A percentile compares a stretch with the other conserved stretches of the same genome.
Conservation (phyloP, 208 protist species). For the Trypanosoma conorhini region DNA sequence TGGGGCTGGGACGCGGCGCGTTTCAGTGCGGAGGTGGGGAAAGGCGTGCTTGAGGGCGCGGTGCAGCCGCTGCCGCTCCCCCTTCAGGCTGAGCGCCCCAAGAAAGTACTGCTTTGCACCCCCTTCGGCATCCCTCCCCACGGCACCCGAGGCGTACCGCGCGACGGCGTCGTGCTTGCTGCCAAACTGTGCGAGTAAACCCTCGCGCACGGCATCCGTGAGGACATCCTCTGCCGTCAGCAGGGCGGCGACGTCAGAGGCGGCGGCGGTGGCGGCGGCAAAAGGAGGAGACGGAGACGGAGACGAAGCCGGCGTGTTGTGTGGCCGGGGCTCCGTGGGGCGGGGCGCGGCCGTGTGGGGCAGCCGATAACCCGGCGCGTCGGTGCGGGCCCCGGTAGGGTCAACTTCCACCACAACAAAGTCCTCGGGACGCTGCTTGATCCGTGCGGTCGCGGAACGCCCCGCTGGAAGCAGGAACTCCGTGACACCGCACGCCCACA, state of each 20-base stretch:
- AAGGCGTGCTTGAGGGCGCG: slow-evolving; percentile 41
- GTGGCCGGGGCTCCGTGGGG: not conserved
- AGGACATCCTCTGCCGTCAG: not conserved
- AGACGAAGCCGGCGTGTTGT: not conserved
- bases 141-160: not conserved
- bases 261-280: not conserved
- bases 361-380: slow-evolving; percentile 27
- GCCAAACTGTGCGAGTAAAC: slow-evolving; percentile 8
- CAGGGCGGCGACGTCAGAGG: not conserved
- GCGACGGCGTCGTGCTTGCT: slow-evolving; percentile 14
- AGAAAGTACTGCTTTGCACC: slow-evolving; percentile 12
- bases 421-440: slow-evolving; percentile 65
- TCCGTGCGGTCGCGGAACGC: slow-evolving; percentile 2
- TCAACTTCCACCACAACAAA: slow-evolving; percentile 85
- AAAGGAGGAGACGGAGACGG: too few species aligned
- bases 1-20: slow-evolving; percentile 10
- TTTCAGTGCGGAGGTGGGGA: slow-evolving; percentile 46
- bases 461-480: slow-evolving; percentile 27
- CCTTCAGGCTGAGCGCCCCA: slow-evolving; percentile 21
- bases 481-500: slow-evolving; percentile 66
- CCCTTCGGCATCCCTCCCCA: not conserved
- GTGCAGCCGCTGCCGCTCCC: slow-evolving; percentile 25
- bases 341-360: slow-evolving; percentile 24
- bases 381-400: slow-evolving; percentile 47
- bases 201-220: not conserved